Percentiles rank a stretch among this genome's conserved stretches.
These are phyloP conservation scores for Sextonia rubra DNA, from an alignment of 164 flowering plant genomes.

Conservation along the genomic window DNA sequence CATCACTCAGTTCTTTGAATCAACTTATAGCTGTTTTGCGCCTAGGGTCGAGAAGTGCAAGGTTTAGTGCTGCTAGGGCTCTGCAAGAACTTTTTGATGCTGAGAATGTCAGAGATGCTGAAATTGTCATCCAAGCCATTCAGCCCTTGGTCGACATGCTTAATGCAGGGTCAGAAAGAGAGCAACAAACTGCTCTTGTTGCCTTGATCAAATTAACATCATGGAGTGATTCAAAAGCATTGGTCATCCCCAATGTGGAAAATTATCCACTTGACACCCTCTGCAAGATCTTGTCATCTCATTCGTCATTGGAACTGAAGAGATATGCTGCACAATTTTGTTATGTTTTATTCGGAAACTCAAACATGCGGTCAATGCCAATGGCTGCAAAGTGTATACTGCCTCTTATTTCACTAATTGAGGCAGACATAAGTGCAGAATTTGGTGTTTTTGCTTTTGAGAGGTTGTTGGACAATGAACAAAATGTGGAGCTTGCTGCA, in stretches of 20 bases:
- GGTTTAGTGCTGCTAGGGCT: slow-evolving; percentile 71
- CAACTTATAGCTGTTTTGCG: slow-evolving; percentile 80
- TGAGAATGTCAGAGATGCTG: slow-evolving; percentile 62
- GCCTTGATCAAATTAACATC: slow-evolving; percentile 60
- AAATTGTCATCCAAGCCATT: slow-evolving; percentile 58
- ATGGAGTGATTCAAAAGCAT: slow-evolving; percentile 44
- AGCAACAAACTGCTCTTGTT: slow-evolving; percentile 60
- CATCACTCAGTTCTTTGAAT: slow-evolving; percentile 55
- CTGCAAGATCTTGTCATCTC: slow-evolving; percentile 45
- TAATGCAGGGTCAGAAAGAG: slow-evolving; percentile 50
- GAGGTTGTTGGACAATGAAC: slow-evolving; percentile 69
- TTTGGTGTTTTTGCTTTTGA: slow-evolving; percentile 71
- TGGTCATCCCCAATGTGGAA: slow-evolving; percentile 43
- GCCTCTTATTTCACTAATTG: slow-evolving; percentile 61
- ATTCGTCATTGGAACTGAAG: slow-evolving; percentile 54
- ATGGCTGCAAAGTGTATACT: slow-evolving; percentile 56
- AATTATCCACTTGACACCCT: slow-evolving; percentile 59
- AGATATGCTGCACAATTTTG: slow-evolving; percentile 68
- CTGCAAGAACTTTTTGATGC: slow-evolving; percentile 69
- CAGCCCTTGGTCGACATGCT: slow-evolving; percentile 85
- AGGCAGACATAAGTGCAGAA: slow-evolving; percentile 40
- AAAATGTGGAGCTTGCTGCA: slow-evolving; percentile 57
- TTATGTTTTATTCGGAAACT: slow-evolving; percentile 45
- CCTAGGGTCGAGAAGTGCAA: slow-evolving; percentile 71
- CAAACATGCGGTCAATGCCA: slow-evolving; percentile 47